A percentile compares a stretch with the other conserved stretches of the same genome.
Conservation (phyloP, 2,329 filamentous ascomycete species). For the Gaeumannomyces sp. region DNA sequence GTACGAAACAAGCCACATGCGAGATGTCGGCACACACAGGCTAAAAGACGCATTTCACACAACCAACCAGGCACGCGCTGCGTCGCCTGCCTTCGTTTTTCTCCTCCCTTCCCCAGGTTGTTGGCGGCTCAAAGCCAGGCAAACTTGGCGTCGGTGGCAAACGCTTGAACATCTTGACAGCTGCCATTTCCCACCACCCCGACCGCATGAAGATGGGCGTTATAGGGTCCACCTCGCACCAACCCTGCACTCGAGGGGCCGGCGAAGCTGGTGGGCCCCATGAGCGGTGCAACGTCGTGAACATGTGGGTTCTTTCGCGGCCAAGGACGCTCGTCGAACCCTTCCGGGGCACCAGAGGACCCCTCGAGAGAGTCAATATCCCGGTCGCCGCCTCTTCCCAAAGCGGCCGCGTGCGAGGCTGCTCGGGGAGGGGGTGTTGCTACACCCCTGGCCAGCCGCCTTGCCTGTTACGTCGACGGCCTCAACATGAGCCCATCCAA, state of each 20-base stretch:
- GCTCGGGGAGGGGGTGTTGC: too few species aligned
- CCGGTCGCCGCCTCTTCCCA: neutral
- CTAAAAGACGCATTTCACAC: neutral
- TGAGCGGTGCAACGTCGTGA: neutral
- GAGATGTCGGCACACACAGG: neutral
- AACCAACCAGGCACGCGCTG: neutral
- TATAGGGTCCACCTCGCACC: neutral
- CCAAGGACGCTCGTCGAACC: too few species aligned
- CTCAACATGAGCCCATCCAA: neutral
- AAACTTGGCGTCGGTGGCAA: neutral
- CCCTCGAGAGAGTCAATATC: neutral
- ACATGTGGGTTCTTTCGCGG: neutral
- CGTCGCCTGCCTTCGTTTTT: neutral
- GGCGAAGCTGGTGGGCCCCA: neutral
- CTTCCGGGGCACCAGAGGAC: neutral
- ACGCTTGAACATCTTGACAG: neutral
- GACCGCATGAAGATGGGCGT: neutral
- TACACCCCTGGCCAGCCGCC: neutral
- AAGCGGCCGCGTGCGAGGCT: neutral
- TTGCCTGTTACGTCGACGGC: neutral
- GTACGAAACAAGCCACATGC: neutral
- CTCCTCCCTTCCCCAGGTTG: neutral
- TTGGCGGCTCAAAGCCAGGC: too few species aligned
- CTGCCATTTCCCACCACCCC: neutral
- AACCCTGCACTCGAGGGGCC: neutral